Conservation (phyloP, 208 protist species). For the Balamuthia mandrillaris region DNA sequence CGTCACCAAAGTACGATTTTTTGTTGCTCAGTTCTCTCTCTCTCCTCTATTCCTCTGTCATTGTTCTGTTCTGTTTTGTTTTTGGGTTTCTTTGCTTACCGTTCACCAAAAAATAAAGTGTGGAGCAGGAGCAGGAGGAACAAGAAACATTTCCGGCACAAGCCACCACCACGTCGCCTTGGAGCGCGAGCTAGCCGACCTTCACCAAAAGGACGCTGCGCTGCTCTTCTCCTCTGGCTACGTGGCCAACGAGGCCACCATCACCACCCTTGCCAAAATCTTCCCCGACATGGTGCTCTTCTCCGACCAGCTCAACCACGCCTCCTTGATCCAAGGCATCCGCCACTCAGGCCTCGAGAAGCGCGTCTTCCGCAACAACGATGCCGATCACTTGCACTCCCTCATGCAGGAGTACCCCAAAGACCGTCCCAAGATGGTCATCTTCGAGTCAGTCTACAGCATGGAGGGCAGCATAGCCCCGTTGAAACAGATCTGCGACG, state of each 20-base stretch:
- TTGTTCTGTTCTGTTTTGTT: too few species aligned
- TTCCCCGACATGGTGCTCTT: constrained; percentile 76
- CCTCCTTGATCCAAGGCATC: constrained; percentile 94
- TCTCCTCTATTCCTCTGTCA: not conserved
- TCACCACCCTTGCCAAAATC: constrained; percentile 71
- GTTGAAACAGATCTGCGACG: constrained; percentile 86
- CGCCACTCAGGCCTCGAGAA: constrained; percentile 79
- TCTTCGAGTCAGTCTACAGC: constrained; percentile 97
- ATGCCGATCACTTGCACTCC: constrained; percentile 87
- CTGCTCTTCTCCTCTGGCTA: constrained; percentile 90
- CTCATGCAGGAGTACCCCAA: constrained; percentile 60
- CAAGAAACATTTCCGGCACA: constrained; percentile 81
- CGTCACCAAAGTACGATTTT: constrained; percentile 39
- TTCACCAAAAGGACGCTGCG: constrained; percentile 89
- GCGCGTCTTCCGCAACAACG: constrained; percentile 89
- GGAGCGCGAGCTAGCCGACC: constrained; percentile 85
- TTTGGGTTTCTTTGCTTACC: too few species aligned
- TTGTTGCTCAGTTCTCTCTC: too few species aligned
- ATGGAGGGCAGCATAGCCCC: constrained; percentile 95
- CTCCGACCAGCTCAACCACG: constrained; percentile 94
- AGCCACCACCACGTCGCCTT: constrained; percentile 74
- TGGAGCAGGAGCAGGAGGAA: constrained; percentile 81
- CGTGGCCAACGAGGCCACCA: constrained; percentile 86
- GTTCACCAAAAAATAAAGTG: too few species aligned
- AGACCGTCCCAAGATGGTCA: constrained; percentile 78